Evolutionary conservation across 2,329 filamentous ascomycete genomes (phyloP), one percentile per base, ranked within the genome.

Genomic region (Arthrobotrys conoides): DNA sequence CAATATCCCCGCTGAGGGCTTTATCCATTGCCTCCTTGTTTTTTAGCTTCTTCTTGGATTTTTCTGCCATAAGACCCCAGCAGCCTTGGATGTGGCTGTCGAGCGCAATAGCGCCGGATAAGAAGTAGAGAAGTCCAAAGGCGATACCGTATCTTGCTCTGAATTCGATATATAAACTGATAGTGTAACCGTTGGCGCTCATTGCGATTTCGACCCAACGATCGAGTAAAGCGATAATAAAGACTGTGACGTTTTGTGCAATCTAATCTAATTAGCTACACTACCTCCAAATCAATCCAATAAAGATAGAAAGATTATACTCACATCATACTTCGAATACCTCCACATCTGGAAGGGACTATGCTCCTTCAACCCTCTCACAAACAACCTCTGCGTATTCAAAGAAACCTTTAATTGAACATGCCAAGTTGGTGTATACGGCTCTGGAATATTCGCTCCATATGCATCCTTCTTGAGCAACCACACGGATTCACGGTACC

Each of bases 121-220:
- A 84, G 75, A 86, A 86, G 80, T 86, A 86, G 2, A 84, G 80
- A 33, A 86, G 83, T 14, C 83, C 83, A 44, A 85, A 84, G 63
- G 84, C 85, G 71, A 84, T 83, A 71, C 80, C 84, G 55, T 84
- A 85, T 30, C 83, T 82, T 5, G 82, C 83, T 5, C 83, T 82
- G 27, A 80, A 80, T 59, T 83, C 80, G 24, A 80, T 81, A 66
- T 85, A 85, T 5, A 85, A 79, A 44, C 76, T 82, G 18, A 83
- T 80, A 6, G 80, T 71, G 0, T 80, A 81, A 12, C 81, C 80
- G 14, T 82, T 81, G 6, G 82, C 82, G 12, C 82, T 82, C 84
- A 84, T 85, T 59, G 82, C 80, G 48, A 85, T 83, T 57, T 82
- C 82, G 33, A 85, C 83, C 84, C 84, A 85, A 24, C 84, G 82